These are phyloP conservation scores for Vigna mungo DNA, from an alignment of 306 rosid genomes.

Conservation along the genomic window DNA sequence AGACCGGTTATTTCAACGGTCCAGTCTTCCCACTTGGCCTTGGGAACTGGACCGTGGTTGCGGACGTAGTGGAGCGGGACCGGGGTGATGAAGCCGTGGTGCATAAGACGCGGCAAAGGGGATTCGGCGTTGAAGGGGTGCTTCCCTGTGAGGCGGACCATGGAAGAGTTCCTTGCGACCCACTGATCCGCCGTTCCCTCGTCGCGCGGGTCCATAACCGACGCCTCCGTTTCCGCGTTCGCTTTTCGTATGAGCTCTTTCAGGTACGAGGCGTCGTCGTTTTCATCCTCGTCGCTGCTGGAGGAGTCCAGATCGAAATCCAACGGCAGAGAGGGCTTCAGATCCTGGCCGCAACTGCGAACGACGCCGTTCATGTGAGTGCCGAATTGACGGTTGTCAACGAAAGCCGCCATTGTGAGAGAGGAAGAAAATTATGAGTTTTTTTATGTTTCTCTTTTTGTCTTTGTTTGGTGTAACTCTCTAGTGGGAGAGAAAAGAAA, in stretches of 20 bases:
- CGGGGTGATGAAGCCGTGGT: constrained; percentile 86
- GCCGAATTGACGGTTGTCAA: constrained; percentile 58
- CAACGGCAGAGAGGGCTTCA: constrained; percentile 32
- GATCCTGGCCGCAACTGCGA: constrained; percentile 40
- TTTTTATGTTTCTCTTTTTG: neutral
- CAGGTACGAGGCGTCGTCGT: constrained; percentile 31
- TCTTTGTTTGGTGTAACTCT: neutral
- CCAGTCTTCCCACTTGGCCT: constrained; percentile 70
- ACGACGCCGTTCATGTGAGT: constrained; percentile 55
- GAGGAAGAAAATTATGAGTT: neutral
- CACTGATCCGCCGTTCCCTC: constrained; percentile 72
- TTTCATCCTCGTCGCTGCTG: constrained; percentile 51
- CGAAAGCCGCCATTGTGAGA: constrained; percentile 69
- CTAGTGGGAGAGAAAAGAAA: neutral
- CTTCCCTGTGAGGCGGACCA: constrained; percentile 87
- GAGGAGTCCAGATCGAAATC: constrained; percentile 40
- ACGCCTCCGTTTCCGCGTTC: constrained; percentile 59
- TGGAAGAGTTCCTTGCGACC: constrained; percentile 63
- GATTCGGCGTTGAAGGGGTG: constrained; percentile 82
- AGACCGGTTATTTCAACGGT: constrained; percentile 68
- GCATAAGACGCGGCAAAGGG: constrained; percentile 73
- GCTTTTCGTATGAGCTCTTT: constrained; percentile 45
- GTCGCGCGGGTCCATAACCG: constrained; percentile 62
- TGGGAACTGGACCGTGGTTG: constrained; percentile 78
- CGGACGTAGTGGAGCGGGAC: constrained; percentile 85